Evolutionary conservation across 1,139 yeast genomes (phyloP).

Genomic region (Blastobotrys aristatus): DNA sequence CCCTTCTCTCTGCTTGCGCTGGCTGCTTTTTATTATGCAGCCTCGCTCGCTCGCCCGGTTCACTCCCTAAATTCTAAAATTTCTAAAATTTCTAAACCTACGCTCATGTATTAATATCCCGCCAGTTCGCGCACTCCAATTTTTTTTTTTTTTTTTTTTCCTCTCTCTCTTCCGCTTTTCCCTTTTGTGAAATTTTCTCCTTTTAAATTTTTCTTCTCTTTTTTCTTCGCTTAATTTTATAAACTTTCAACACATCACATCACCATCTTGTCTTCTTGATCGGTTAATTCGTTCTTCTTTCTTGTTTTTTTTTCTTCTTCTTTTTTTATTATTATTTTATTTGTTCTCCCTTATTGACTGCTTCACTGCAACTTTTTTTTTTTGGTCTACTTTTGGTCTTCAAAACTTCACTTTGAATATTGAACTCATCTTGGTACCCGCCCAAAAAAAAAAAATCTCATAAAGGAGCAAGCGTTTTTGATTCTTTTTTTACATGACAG

Average conservation of each 20-base stretch:
- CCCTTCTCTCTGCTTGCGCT: no score
- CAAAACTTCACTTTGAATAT: background rate
- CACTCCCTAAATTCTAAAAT: no score
- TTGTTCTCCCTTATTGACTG: background rate
- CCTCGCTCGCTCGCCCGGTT: no score
- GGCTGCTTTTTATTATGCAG: no score
- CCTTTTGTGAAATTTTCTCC: no score
- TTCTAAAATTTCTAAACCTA: no score
- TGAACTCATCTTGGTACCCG: background rate
- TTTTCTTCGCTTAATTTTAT: background rate
- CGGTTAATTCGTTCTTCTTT: background rate
- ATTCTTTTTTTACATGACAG: background rate
- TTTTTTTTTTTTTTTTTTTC: slow-evolving; percentile 4
- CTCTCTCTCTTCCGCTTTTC: background rate
- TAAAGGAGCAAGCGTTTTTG: background rate
- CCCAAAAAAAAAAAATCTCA: background rate
- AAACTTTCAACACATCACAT: background rate
- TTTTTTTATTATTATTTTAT: no score
- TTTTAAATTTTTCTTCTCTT: background rate
- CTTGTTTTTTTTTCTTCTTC: background rate
- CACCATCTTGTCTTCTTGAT: background rate
- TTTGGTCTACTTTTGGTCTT: background rate
- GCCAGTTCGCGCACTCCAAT: no score
- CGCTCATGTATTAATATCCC: no score
- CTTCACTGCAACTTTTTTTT: no score